phyloP scores from a whole-genome alignment of 148 eudicot species.

The Drosera capensis region DNA sequence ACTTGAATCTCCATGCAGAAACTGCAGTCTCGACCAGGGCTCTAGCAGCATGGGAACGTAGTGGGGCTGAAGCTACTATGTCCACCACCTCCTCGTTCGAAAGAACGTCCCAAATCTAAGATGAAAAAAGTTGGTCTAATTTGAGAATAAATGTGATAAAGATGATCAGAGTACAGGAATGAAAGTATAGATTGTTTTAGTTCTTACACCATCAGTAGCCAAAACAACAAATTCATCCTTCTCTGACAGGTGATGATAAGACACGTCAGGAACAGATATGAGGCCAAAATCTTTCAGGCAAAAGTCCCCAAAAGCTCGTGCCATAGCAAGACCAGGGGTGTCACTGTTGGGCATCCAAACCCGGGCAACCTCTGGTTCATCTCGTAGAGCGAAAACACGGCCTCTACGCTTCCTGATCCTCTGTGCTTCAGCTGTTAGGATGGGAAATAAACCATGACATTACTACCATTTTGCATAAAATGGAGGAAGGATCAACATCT shows the following conservation, averaged over 20 bases:
- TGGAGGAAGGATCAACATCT: no score
- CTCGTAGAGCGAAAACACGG: conserved; percentile 74
- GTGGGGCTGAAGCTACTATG: conserved; percentile 43
- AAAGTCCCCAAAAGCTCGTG: conserved; percentile 92
- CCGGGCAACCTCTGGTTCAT: conserved; percentile 85
- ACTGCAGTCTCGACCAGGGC: conserved; percentile 66
- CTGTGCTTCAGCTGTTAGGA: conserved; percentile 64
- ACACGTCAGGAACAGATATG: conserved; percentile 69
- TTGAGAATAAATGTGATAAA: neutral
- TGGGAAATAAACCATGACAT: neutral
- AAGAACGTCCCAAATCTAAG: conserved; percentile 95
- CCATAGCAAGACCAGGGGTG: conserved; percentile 94
- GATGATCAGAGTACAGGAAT: neutral
- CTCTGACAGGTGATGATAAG: conserved; percentile 45
- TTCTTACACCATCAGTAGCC: conserved; percentile 82
- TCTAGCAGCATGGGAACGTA: conserved; percentile 49
- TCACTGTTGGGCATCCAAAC: conserved; percentile 78
- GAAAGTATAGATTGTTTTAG: neutral
- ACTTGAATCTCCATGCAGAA: conserved; percentile 57
- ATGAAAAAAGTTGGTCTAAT: neutral
- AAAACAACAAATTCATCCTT: conserved; percentile 72
- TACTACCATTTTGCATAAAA: no score
- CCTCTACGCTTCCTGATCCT: conserved; percentile 77
- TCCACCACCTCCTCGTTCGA: conserved; percentile 73
- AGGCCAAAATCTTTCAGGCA: conserved; percentile 86